These are phyloP conservation scores for Plasmodium coatneyi DNA, from an alignment of 169 alveolate genomes.

Conservation along the genomic window DNA sequence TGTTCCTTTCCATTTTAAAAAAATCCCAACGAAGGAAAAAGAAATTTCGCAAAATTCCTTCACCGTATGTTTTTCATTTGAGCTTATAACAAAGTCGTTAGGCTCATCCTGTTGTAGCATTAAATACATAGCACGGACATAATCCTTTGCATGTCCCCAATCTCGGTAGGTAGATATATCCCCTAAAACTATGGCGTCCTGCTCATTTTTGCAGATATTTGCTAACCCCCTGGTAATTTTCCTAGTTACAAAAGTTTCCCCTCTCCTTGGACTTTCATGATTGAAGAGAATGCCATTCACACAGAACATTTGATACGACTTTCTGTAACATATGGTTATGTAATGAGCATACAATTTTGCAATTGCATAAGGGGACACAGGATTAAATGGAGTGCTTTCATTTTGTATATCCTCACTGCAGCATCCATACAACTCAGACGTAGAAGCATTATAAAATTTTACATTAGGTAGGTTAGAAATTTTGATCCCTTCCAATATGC, in stretches of 20 bases:
- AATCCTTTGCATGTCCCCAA: conserved; percentile 90
- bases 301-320: conserved; percentile 83
- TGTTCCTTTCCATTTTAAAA: conserved; percentile 77
- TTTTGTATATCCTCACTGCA: conserved; percentile 54
- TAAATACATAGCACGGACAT: conserved; percentile 85
- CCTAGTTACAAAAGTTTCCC: conserved; percentile 85
- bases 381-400: conserved; percentile 89
- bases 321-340: conserved; percentile 81
- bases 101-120: conserved; percentile 83
- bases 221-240: conserved; percentile 86
- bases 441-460: conserved; percentile 84
- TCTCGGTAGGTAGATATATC: conserved; percentile 86
- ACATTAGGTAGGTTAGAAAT: conserved; percentile 47
- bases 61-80: conserved; percentile 77
- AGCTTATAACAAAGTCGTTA: conserved; percentile 83
- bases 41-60: conserved; percentile 77
- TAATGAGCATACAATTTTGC: conserved; percentile 84
- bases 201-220: conserved; percentile 63
- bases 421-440: conserved; percentile 87
- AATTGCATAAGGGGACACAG: conserved; percentile 91
- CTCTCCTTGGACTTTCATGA: conserved; percentile 89
- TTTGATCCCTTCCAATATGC: conserved; percentile 84
- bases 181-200: conserved; percentile 74
- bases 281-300: conserved; percentile 86
- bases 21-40: conserved; percentile 70